phyloP scores from a whole-genome alignment of 2,329 filamentous ascomycete genomes.

The Lachnellula cervina region DNA sequence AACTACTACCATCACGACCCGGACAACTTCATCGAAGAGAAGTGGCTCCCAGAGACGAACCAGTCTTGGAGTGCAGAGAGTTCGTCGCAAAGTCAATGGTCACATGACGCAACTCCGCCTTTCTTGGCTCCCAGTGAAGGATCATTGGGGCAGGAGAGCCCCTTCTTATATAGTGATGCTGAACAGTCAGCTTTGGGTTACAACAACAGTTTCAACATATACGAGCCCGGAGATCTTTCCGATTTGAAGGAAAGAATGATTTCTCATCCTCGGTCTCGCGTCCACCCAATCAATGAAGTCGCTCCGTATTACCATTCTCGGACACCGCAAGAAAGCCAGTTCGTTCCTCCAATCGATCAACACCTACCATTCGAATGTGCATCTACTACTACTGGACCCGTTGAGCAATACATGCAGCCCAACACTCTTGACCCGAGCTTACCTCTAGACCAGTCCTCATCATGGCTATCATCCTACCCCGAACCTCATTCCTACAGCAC shows the following conservation, averaged over 20 bases:
- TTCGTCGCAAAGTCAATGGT: neutral
- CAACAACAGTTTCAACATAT: neutral
- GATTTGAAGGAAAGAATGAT: too few species aligned
- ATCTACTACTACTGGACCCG: neutral
- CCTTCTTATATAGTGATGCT: neutral
- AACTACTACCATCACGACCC: neutral
- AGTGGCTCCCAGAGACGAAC: neutral
- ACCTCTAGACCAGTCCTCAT: neutral
- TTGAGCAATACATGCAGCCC: neutral
- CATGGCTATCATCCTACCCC: neutral
- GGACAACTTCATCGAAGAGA: neutral
- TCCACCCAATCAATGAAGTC: neutral
- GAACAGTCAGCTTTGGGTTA: neutral
- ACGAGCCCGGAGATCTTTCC: neutral
- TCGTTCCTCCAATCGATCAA: neutral
- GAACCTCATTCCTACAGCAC: neutral
- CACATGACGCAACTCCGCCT: neutral
- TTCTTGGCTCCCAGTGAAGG: neutral
- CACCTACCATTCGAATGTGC: neutral
- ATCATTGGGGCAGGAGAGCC: neutral
- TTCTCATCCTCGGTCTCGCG: neutral
- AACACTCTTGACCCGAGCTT: neutral
- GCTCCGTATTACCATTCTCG: slow-evolving; percentile 1
- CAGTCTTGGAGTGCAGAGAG: neutral
- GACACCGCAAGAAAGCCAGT: slow-evolving; percentile 1